Conservation (phyloP, 2,329 filamentous ascomycete genomes). For the Hymenoscyphus scutula region DNA sequence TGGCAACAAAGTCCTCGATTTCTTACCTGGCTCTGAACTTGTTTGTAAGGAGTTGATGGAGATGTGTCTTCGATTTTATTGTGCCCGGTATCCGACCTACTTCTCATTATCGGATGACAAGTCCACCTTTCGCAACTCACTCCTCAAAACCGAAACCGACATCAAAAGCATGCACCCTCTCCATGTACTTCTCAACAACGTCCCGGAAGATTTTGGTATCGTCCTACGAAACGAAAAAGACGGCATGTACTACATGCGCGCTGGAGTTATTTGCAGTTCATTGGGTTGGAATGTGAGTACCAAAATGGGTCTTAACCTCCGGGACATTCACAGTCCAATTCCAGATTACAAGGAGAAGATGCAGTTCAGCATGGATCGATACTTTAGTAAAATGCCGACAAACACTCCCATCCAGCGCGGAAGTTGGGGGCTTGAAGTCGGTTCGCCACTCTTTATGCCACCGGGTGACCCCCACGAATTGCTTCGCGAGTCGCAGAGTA, state of each 20-base stretch:
- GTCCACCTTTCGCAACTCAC: slow-evolving; percentile 63
- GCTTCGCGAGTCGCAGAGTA: slow-evolving; percentile 57
- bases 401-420: slow-evolving; percentile 77
- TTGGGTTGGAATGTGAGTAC: slow-evolving; percentile 75
- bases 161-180: slow-evolving; percentile 64
- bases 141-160: slow-evolving; percentile 61
- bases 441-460: slow-evolving; percentile 72
- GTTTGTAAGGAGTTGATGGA: slow-evolving; percentile 87
- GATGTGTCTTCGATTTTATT: slow-evolving; percentile 78
- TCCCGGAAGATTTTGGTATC: slow-evolving; percentile 82
- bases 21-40: slow-evolving; percentile 71
- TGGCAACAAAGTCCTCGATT: slow-evolving; percentile 62
- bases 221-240: slow-evolving; percentile 68
- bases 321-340: slow-evolving; percentile 70
- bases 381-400: slow-evolving; percentile 72
- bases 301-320: slow-evolving; percentile 70
- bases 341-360: slow-evolving; percentile 87
- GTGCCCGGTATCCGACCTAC: slow-evolving; percentile 70
- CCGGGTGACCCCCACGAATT: slow-evolving; percentile 63
- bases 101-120: slow-evolving; percentile 59
- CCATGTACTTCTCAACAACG: slow-evolving; percentile 68
- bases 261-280: slow-evolving; percentile 74
- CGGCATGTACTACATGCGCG: slow-evolving; percentile 72
- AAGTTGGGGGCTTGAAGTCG: slow-evolving; percentile 79
- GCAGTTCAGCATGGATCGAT: slow-evolving; percentile 84